phyloP scores from a whole-genome alignment of 129 eudicot species.

The Solidago caesia region DNA sequence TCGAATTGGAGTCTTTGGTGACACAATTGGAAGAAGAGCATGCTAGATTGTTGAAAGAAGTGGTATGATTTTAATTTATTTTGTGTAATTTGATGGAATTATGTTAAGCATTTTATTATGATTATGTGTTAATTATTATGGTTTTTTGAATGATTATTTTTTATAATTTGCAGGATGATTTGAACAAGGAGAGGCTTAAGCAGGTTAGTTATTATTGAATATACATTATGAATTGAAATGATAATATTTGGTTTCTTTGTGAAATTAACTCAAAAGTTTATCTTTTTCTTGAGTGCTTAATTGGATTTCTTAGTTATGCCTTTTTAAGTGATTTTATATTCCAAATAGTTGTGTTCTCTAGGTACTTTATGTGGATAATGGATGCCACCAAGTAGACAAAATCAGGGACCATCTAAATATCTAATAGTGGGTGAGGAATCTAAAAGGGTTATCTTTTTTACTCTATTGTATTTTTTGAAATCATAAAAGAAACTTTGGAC shows the following conservation, averaged over 20 bases:
- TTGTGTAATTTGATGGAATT: background rate
- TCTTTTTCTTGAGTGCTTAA: background rate
- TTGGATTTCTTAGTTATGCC: background rate
- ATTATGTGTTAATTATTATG: background rate
- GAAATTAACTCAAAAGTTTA: background rate
- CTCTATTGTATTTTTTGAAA: background rate
- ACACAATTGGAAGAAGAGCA: constrained; percentile 83
- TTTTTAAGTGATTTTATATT: background rate
- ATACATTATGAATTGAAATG: constrained; percentile 2
- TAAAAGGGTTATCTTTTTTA: background rate
- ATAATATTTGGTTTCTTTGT: background rate
- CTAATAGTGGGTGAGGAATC: constrained; percentile 19
- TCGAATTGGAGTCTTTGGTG: constrained; percentile 77
- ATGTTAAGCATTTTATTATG: background rate
- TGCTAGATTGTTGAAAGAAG: constrained; percentile 66
- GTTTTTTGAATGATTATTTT: constrained; percentile 1
- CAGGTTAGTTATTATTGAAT: constrained; percentile 50
- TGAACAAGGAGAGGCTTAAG: constrained; percentile 56
- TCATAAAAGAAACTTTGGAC: background rate
- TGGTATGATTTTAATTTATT: constrained; percentile 40
- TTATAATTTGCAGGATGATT: constrained; percentile 54
- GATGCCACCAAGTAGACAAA: background rate
- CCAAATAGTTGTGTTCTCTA: constrained; percentile 1
- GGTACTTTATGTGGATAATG: constrained; percentile 17
- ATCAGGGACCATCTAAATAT: constrained; percentile 11